phyloP scores from a whole-genome alignment of 352 stramenopile species.

The Globisporangium carolinianum region DNA sequence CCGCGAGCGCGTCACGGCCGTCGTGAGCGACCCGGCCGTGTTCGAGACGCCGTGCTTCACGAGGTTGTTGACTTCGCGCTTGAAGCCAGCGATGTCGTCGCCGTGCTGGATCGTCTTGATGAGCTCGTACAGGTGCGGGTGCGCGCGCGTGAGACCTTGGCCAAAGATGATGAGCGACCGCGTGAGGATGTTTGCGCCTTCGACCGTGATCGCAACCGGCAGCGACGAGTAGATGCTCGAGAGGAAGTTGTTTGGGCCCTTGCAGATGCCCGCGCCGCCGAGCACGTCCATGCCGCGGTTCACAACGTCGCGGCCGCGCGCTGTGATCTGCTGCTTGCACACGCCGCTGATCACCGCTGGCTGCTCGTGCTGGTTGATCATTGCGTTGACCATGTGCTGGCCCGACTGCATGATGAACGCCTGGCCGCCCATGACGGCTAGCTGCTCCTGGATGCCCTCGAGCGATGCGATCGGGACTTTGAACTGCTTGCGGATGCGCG shows the following conservation, averaged over 20 bases:
- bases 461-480: conserved; percentile 97
- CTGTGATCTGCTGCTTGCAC: conserved; percentile 99
- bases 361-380: conserved; percentile 98
- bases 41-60: conserved; percentile 92
- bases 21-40: conserved; percentile 84
- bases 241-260: conserved; percentile 95
- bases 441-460: conserved; percentile 96
- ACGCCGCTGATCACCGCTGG: conserved; percentile 97
- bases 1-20: conserved; percentile 87
- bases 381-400: conserved; percentile 97
- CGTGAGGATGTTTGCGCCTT: conserved; percentile 98
- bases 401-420: conserved; percentile 93
- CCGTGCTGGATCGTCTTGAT: conserved; percentile 95
- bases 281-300: conserved; percentile 97
- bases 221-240: conserved; percentile 95
- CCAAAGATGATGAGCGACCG: conserved; percentile 97
- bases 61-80: conserved; percentile 93
- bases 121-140: conserved; percentile 97
- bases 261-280: conserved; percentile 95
- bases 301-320: conserved; percentile 92
- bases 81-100: conserved; percentile 91
- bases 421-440: conserved; percentile 91
- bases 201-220: conserved; percentile 96
- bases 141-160: conserved; percentile 95
- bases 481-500: conserved; percentile 97